Percentiles rank a stretch among this genome's conserved stretches.
Conservation (phyloP, 192 early-diverging fungal genomes). For the Umbelopsis isabellina region DNA sequence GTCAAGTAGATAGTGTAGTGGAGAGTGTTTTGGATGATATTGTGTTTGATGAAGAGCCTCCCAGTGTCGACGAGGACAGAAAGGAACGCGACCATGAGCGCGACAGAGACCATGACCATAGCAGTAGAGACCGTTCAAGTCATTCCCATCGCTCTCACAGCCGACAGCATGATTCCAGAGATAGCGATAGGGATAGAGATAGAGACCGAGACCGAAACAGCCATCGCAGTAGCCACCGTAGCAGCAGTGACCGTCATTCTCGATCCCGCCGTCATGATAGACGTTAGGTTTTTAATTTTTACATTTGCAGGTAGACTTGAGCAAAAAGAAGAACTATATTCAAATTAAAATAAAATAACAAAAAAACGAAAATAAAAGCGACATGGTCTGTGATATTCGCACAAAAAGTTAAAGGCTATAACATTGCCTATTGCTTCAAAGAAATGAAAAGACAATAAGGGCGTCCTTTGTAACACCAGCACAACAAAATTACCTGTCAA, state of each 20-base stretch:
- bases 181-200: slow-evolving; percentile 39
- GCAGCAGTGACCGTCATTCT: slow-evolving; percentile 8
- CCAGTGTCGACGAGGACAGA: not conserved
- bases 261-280: slow-evolving; percentile 2
- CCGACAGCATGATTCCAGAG: slow-evolving; percentile 23
- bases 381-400: too few relatives aligned
- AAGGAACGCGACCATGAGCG: not conserved
- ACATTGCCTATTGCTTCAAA: too few relatives aligned
- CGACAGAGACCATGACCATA: not conserved
- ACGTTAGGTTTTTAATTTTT: not conserved
- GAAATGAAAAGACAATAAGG: too few relatives aligned
- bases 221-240: not conserved
- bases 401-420: too few relatives aligned
- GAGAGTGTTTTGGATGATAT: slow-evolving; percentile 16
- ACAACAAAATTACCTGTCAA: too few relatives aligned
- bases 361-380: too few relatives aligned
- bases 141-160: slow-evolving; percentile 22
- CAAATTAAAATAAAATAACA: too few relatives aligned
- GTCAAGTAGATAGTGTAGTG: slow-evolving; percentile 8
- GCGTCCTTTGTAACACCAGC: too few relatives aligned
- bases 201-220: slow-evolving; percentile 36
- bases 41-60: slow-evolving; percentile 10
- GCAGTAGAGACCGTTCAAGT: slow-evolving; percentile 26
- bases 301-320: too few relatives aligned
- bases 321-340: too few relatives aligned